These are phyloP conservation scores for Leptodontidium sp. DNA, from an alignment of 2,329 filamentous ascomycete genomes.

Conservation along the genomic window DNA sequence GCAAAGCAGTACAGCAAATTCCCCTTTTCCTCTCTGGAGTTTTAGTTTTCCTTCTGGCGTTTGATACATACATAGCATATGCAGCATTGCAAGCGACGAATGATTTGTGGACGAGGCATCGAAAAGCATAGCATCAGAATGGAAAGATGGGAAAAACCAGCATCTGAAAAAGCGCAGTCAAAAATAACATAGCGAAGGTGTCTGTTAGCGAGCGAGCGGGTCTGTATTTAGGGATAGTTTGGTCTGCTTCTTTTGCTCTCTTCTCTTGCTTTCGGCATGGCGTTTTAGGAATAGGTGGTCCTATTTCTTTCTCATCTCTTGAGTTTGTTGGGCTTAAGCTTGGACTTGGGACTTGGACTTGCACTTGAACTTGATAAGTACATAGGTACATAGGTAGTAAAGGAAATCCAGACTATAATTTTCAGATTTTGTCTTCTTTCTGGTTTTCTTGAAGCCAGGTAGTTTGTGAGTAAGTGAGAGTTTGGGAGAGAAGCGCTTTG, in stretches of 20 bases:
- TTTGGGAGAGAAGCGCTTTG: no score
- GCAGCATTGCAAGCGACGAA: no score
- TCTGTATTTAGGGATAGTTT: neutral
- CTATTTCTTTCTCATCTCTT: neutral
- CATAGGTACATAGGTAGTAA: neutral
- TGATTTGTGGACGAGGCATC: neutral
- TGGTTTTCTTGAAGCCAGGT: no score
- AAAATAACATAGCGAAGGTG: conserved; percentile 12
- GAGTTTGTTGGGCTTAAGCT: neutral
- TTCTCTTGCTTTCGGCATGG: neutral
- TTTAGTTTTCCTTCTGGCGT: no score
- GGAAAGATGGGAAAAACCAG: neutral
- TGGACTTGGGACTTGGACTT: neutral
- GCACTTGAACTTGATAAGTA: neutral
- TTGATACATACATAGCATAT: no score
- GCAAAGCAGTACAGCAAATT: no score
- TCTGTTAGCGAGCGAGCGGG: conserved; percentile 1
- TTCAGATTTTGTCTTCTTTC: no score
- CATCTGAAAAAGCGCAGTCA: neutral
- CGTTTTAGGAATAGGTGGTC: neutral
- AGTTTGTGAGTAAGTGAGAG: no score
- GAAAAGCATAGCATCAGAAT: neutral
- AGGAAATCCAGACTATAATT: neutral
- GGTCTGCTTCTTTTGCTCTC: neutral
- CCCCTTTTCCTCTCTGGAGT: no score